Base-by-base conservation (phyloP, 164 flowering plant species). In the Kingdonia uniflora region DNA sequence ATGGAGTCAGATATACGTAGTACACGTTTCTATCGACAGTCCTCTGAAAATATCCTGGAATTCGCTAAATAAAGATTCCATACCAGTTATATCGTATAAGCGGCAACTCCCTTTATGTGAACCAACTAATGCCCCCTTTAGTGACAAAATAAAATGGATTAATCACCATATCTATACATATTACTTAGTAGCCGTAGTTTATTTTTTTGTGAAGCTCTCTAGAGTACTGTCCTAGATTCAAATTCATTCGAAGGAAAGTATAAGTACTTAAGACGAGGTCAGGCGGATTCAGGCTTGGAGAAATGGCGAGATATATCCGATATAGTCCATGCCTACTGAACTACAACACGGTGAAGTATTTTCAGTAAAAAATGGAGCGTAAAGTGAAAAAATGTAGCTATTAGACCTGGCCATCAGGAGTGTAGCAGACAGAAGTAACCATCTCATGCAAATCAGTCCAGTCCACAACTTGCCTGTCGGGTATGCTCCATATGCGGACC, bases 401-500 rank as follows among this genome's bases (percentile, higher is more conserved):
- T 20, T 17, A 41, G 46, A 91, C 98, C 96, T 94, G 87, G 52
- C 99, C 99, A 81, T 94, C 97, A 19, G 97, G 99, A 50, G 99
- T 89, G 52, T 88, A 94, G 70, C 97, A 84, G 56, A 90, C 97
- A 52, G 99, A 91, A 74, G 99, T 94, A 70, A 94, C 96, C 97
- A 94, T 94, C 68, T 94, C 99, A 74, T 82, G 92, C 54, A 94
- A 69, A 77, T 94, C 99, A 75, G 66, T 81, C 92, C 95, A 94
- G 63, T 89, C 99, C 62, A 94, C 95, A 69, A 94, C 97, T 69
- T 82, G 82, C 47, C 76, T 95, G 62, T 89, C 97, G 38, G 89
- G 96, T 58, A 94, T 84, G 76, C 95, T 94, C 99, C 99, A 94
- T 65, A 89, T 84, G 42, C 99, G 97, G 68, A 94, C 97, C 74